These are phyloP conservation scores for Bipolaris gigantea DNA, from an alignment of 2,329 filamentous ascomycete species.

Conservation along the genomic window DNA sequence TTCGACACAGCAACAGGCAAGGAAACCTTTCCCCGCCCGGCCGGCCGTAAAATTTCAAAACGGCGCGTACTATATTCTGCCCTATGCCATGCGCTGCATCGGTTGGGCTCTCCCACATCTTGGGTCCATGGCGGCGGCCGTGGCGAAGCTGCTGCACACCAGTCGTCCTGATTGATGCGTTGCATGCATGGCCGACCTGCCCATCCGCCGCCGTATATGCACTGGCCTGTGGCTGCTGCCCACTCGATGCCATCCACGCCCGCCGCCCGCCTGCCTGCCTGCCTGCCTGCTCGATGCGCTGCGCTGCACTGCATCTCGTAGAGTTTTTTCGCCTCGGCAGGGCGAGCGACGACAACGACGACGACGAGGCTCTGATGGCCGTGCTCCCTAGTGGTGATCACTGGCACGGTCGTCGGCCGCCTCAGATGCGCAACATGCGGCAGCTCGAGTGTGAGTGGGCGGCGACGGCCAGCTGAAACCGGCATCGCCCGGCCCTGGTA, in stretches of 20 bases:
- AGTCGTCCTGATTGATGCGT: neutral
- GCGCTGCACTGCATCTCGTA: neutral
- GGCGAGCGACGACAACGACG: too few species aligned
- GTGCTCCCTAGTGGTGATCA: conserved; percentile 7
- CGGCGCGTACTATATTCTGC: conserved; percentile 24
- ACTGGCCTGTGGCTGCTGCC: neutral
- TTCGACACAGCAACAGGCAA: conserved; percentile 14
- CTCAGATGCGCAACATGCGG: conserved; percentile 21
- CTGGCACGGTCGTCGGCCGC: conserved; percentile 13
- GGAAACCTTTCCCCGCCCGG: conserved; percentile 23
- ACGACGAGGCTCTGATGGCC: too few species aligned
- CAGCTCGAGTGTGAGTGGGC: conserved; percentile 14
- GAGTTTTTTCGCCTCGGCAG: too few species aligned
- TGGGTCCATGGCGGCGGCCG: neutral
- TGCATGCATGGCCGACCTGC: conserved; percentile 7
- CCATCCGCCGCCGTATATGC: neutral
- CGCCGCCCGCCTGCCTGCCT: too few species aligned
- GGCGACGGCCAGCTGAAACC: conserved; percentile 24
- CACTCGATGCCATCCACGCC: neutral
- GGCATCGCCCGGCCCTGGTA: conserved; percentile 25
- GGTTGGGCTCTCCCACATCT: conserved; percentile 22
- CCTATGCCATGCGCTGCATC: conserved; percentile 28
- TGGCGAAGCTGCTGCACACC: neutral
- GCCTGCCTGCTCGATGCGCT: neutral
- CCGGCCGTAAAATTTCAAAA: conserved; percentile 31